Evolutionary conservation across 1,139 yeast species (phyloP).

Genomic region (Keqinozyma sinolaborantium): DNA sequence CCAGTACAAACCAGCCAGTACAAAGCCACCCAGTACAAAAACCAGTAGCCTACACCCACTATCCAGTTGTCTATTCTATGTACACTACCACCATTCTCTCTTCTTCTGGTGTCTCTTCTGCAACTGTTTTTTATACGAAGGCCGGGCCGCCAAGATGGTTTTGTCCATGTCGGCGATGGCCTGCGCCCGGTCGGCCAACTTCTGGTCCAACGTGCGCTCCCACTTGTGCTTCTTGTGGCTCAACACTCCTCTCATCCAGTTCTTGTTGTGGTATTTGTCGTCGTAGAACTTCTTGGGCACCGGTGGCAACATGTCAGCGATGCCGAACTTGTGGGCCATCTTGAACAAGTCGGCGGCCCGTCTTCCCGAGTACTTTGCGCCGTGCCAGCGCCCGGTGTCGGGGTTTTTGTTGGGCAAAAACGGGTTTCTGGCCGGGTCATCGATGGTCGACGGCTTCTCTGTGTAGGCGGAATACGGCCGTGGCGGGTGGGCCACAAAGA

Average conservation of each 20-base stretch:
- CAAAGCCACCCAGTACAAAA: too few species aligned
- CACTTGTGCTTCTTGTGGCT: constrained; percentile 79
- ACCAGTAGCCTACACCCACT: constrained; percentile 1
- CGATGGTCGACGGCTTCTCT: constrained; percentile 58
- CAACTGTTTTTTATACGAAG: constrained; percentile 54
- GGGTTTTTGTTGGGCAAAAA: constrained; percentile 85
- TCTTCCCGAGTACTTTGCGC: constrained; percentile 76
- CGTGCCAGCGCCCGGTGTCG: constrained; percentile 71
- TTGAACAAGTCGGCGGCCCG: constrained; percentile 84
- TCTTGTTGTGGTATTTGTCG: constrained; percentile 70
- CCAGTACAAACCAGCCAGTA: too few species aligned
- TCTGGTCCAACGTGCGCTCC: constrained; percentile 65
- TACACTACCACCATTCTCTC: constrained; percentile 43
- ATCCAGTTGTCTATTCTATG: neutral
- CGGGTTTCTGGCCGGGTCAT: constrained; percentile 77
- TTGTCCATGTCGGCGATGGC: constrained; percentile 77
- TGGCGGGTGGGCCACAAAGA: constrained; percentile 85
- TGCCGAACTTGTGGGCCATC: constrained; percentile 77
- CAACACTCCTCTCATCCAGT: constrained; percentile 74
- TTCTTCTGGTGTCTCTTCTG: constrained; percentile 47
- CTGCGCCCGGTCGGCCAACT: constrained; percentile 56
- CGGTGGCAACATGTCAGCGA: constrained; percentile 75
- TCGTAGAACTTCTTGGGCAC: constrained; percentile 72
- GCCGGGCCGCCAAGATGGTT: constrained; percentile 63
- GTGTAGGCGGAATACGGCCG: constrained; percentile 70